Evolutionary conservation across 2,329 filamentous ascomycete species (phyloP).

Genomic region (Venturia nashicola): DNA sequence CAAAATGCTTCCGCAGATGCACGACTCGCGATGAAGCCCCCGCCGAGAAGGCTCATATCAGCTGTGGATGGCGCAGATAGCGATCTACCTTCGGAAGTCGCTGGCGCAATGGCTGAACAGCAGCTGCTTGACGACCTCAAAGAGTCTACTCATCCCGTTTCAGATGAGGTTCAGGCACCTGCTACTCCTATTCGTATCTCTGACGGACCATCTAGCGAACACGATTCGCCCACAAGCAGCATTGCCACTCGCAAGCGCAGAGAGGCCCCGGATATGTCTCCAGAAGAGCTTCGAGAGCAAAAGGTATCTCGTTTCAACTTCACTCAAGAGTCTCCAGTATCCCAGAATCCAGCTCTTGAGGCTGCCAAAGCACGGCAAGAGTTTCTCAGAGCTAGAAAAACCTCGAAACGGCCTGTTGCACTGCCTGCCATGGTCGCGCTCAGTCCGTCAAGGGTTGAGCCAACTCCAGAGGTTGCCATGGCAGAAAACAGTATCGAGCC

Average conservation of each 20-base stretch:
- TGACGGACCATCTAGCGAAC: neutral
- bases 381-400: neutral
- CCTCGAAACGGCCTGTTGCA: neutral
- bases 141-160: neutral
- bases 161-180: slow-evolving; percentile 1
- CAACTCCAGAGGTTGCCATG: neutral
- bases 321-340: slow-evolving; percentile 6
- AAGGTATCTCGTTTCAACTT: slow-evolving; percentile 4
- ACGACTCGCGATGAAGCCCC: neutral
- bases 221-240: neutral
- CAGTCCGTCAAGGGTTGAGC: neutral
- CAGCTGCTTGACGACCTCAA: neutral
- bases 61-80: neutral
- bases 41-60: neutral
- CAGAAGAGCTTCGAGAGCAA: neutral
- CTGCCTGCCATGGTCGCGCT: neutral
- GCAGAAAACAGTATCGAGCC: neutral
- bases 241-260: neutral
- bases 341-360: slow-evolving; percentile 2
- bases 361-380: neutral
- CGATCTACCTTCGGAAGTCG: neutral
- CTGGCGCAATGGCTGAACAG: neutral
- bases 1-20: neutral
- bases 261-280: neutral
- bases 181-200: neutral